Evolutionary conservation across 257 asterid species (phyloP).

Genomic region (Echium plantagineum): DNA sequence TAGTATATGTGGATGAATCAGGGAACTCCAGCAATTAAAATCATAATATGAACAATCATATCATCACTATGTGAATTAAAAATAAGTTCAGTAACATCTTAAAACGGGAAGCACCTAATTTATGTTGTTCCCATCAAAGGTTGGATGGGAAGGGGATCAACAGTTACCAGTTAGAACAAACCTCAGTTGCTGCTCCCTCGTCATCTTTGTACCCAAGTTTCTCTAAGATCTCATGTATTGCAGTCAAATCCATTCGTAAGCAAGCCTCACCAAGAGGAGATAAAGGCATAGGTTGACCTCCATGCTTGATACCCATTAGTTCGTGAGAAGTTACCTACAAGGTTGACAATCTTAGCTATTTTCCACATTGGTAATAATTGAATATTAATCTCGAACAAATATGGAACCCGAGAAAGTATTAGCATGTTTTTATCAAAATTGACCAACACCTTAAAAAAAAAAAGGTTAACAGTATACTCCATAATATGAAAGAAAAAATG

Average conservation of each 20-base stretch:
- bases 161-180: constrained; percentile 13
- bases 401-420: not conserved
- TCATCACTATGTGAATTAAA: too few relatives aligned
- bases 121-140: not conserved
- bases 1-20: too few relatives aligned
- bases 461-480: too few relatives aligned
- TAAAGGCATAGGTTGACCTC: constrained; percentile 30
- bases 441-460: too few relatives aligned
- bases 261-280: constrained; percentile 96
- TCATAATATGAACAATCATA: too few relatives aligned
- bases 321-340: constrained; percentile 74
- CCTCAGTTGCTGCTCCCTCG: constrained; percentile 88
- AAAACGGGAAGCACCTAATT: too few relatives aligned
- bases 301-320: constrained; percentile 62
- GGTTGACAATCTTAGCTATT: constrained; percentile 7
- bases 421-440: too few relatives aligned
- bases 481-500: too few relatives aligned
- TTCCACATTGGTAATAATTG: not conserved
- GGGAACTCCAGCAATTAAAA: too few relatives aligned
- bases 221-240: constrained; percentile 68
- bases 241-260: constrained; percentile 83
- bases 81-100: too few relatives aligned
- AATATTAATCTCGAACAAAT: not conserved
- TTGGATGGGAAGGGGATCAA: not conserved
- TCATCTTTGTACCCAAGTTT: constrained; percentile 84